phyloP scores from a whole-genome alignment of 805 yeast species.

The Metschnikowia similis region DNA sequence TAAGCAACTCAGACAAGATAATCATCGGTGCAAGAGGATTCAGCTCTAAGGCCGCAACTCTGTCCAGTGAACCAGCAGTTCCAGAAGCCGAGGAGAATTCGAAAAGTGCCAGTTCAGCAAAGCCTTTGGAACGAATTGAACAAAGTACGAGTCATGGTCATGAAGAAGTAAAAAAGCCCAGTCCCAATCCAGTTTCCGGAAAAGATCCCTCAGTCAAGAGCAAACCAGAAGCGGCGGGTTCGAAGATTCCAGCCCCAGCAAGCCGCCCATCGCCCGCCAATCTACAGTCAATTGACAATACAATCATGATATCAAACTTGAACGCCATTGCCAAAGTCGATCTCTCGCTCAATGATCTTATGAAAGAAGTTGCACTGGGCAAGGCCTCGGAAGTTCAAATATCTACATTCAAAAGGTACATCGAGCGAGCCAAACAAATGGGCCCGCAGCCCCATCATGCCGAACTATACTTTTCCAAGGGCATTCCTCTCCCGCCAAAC shows the following conservation, averaged over 20 bases:
- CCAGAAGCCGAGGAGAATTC: neutral
- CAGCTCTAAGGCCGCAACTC: neutral
- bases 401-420: constrained; percentile 72
- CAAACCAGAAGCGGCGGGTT: neutral
- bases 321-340: constrained; percentile 79
- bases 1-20: constrained; percentile 3
- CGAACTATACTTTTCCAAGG: constrained; percentile 20
- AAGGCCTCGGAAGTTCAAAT: constrained; percentile 70
- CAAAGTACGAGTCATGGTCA: neutral
- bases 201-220: neutral
- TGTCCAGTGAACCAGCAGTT: neutral
- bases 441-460: constrained; percentile 50
- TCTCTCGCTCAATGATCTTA: constrained; percentile 58
- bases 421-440: constrained; percentile 73
- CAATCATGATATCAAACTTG: constrained; percentile 78
- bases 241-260: neutral
- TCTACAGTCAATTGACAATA: constrained; percentile 59
- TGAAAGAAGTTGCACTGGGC: constrained; percentile 86
- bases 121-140: neutral
- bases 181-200: neutral
- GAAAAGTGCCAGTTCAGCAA: neutral
- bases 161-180: neutral
- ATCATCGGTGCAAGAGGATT: constrained; percentile 2
- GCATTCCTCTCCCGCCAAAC: constrained; percentile 17
- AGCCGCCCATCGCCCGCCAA: constrained; percentile 20